Evolutionary conservation across 805 yeast species (phyloP).

Genomic region (Candida nanaspora): DNA sequence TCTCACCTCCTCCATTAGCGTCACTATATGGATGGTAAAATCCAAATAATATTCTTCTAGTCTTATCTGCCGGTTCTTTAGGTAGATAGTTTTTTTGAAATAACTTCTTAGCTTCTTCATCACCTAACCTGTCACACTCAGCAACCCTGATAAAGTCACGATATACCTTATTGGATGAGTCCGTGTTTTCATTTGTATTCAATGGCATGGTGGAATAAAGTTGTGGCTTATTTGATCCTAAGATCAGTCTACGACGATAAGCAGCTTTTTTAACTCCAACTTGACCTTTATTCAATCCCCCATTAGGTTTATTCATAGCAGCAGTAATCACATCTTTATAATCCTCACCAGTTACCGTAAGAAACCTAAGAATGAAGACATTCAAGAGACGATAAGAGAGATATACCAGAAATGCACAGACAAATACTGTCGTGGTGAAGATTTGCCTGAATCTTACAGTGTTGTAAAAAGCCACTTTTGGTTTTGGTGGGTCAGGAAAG

Average conservation of each 20-base stretch:
- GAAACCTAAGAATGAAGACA: slow-evolving; percentile 16
- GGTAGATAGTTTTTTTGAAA: slow-evolving; percentile 18
- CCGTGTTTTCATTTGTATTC: slow-evolving; percentile 11
- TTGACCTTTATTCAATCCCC: slow-evolving; percentile 10
- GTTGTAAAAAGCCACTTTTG: slow-evolving; percentile 7
- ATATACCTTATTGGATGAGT: slow-evolving; percentile 7
- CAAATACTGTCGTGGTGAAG: slow-evolving; percentile 6
- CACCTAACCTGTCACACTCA: slow-evolving; percentile 14
- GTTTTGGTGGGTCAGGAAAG: slow-evolving; percentile 4
- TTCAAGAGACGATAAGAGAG: slow-evolving; percentile 12
- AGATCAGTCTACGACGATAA: slow-evolving; percentile 23
- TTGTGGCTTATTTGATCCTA: slow-evolving; percentile 24
- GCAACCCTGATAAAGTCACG: slow-evolving; percentile 17
- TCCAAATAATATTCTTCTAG: slow-evolving; percentile 53
- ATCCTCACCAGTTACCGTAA: slow-evolving; percentile 20
- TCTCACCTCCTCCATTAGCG: slow-evolving; percentile 98
- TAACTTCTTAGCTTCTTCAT: slow-evolving; percentile 11
- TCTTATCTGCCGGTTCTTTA: slow-evolving; percentile 29
- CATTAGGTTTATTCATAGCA: slow-evolving; percentile 14
- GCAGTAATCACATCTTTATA: slow-evolving; percentile 17
- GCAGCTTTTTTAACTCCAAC: slow-evolving; percentile 21
- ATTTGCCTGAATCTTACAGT: not conserved
- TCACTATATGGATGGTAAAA: slow-evolving; percentile 94
- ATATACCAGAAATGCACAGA: slow-evolving; percentile 2
- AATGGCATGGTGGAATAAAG: slow-evolving; percentile 27